Percentiles rank a stretch among this genome's conserved stretches.
Evolutionary conservation across 2,329 filamentous ascomycete species (phyloP).

Genomic region (Beauveria rudraprayagi): DNA sequence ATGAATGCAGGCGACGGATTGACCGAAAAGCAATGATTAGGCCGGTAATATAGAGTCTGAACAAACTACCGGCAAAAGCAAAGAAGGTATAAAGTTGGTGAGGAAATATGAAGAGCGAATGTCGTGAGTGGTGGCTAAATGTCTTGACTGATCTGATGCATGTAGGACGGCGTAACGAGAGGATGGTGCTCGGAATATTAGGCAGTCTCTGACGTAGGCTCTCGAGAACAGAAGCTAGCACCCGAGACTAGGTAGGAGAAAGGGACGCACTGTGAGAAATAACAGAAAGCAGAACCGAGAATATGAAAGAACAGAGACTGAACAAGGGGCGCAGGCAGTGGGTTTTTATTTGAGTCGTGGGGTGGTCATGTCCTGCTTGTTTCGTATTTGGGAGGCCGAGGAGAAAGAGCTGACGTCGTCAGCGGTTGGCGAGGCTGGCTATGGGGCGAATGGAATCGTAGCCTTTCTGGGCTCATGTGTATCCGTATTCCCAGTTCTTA

Average conservation of each 20-base stretch:
- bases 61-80: no score
- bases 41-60: no score
- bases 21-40: no score
- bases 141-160: background rate
- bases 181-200: background rate
- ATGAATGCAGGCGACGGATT: no score
- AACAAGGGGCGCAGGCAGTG: background rate
- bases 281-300: background rate
- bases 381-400: background rate
- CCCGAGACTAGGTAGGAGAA: background rate
- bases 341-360: constrained; percentile 3
- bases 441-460: background rate
- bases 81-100: background rate
- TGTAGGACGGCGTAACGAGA: background rate
- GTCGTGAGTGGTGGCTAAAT: background rate
- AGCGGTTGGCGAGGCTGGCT: background rate
- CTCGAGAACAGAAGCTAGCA: background rate
- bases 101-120: background rate
- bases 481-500: no score
- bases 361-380: background rate
- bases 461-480: background rate
- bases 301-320: background rate
- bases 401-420: background rate
- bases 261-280: background rate
- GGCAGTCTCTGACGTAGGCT: background rate